Percentiles rank a stretch among this genome's conserved stretches.
phyloP scores from a whole-genome alignment of 108 stramenopile genomes.

The Nitzschia sp. region DNA sequence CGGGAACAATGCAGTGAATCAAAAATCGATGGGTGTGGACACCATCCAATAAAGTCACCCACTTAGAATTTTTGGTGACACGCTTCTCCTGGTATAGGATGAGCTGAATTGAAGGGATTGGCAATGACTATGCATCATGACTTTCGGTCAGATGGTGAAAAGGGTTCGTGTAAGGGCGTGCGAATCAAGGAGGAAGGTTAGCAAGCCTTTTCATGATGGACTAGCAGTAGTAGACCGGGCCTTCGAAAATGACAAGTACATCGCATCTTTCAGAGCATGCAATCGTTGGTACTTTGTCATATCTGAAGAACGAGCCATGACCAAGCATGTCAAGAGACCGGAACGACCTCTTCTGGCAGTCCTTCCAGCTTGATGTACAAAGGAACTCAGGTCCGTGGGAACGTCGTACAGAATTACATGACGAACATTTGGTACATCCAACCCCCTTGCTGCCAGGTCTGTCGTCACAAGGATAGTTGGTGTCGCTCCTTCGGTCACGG shows the following conservation, averaged over 20 bases:
- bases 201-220: too few species aligned
- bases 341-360: constrained; percentile 88
- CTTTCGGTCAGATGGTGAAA: too few species aligned
- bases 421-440: constrained; percentile 87
- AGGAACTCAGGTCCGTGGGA: constrained; percentile 82
- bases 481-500: not conserved
- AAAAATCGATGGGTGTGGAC: too few species aligned
- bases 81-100: too few species aligned
- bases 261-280: constrained; percentile 7
- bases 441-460: constrained; percentile 86
- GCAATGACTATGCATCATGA: too few species aligned
- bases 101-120: too few species aligned
- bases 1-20: too few species aligned
- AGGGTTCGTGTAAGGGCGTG: too few species aligned
- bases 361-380: constrained; percentile 88
- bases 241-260: not conserved
- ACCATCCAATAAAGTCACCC: too few species aligned
- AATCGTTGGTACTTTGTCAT: constrained; percentile 3
- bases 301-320: constrained; percentile 25
- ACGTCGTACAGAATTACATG: constrained; percentile 89
- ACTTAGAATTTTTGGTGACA: too few species aligned
- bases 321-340: constrained; percentile 82
- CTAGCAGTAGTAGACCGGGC: not conserved
- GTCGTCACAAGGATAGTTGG: constrained; percentile 61
- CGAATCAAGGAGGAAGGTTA: too few species aligned